Evolutionary conservation across 225 moss, liverwort and hornwort species (phyloP), one percentile per base, ranked within the genome.

Genomic region (Climacium dendroides): DNA sequence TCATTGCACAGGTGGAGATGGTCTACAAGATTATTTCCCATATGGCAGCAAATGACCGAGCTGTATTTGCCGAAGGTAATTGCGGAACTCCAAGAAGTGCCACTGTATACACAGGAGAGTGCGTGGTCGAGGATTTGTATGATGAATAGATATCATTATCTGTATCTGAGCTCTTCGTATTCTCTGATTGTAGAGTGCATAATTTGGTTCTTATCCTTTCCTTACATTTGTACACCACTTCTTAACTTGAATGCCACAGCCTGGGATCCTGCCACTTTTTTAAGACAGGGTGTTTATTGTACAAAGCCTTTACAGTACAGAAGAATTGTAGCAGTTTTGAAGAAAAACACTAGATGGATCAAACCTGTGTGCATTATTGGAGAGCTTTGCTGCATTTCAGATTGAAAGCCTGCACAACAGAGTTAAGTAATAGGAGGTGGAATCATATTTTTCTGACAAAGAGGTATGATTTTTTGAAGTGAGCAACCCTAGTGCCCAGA

Each of bases 1-100:
- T 83, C 57, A 19, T 60, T 69, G 79, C 87, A 65, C 90, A 96
- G 96, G 96, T 96, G 91, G 96, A 96, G 92, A 94, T 95, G 94
- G 79, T 96, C 30, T 95, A 95, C 89, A 96, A 96, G 92, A 96
- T 96, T 82, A 90, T 96, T 65, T 91, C 94, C 57, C 96, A 96
- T 54, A 95, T 96, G 95, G 94, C 94, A 86, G 95, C 96, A 88
- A 96, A 96, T 85, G 94, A 96, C 79, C 95, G 96, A 80, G 95
- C 91, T 83, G 91, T 95, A 88, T 94, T 95, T 92, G 94, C 93
- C 66, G 96, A 96, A 88, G 95, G 95, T 73, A 86, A 93, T 63
- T 94, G 93, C 90, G 95, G 96, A 93, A 94, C 95, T 85, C 94
- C 93, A 81, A 94, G 87, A 91, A 92, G 94, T 90, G 90, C 94